Conservation (phyloP, 805 yeast genomes). For the Myxozyma vanderwaltii region DNA sequence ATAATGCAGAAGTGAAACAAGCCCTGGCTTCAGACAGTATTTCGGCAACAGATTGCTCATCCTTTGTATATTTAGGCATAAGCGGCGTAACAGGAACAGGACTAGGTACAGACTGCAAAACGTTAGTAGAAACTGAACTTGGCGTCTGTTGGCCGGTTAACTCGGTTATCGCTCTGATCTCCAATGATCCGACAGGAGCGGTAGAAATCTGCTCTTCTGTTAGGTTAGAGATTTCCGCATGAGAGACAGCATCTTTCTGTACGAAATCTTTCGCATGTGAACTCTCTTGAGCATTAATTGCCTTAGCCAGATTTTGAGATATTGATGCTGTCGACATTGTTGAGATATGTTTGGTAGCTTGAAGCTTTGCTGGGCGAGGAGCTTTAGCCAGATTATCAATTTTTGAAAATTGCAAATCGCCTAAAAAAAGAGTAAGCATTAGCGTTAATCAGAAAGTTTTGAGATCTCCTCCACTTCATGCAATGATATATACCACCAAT, state of each 20-base stretch:
- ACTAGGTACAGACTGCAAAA: background rate
- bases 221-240: background rate
- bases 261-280: no score
- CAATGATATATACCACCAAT: background rate
- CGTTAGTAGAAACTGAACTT: background rate
- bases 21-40: constrained; percentile 1
- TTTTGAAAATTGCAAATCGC: constrained; percentile 5
- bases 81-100: background rate
- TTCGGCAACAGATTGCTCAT: constrained; percentile 8
- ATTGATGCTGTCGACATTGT: background rate
- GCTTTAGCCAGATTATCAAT: background rate
- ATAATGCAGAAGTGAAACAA: background rate
- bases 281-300: no score
- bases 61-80: background rate
- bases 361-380: background rate
- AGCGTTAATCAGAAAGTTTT: no score
- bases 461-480: no score
- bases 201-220: background rate
- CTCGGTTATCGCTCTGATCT: no score
- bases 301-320: background rate
- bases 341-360: background rate
- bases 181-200: no score
- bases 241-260: background rate
- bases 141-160: background rate
- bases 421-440: no score